A percentile compares a stretch with the other conserved stretches of the same genome.
Evolutionary conservation across 345 rosid species (phyloP).

Genomic region (Lumnitzera racemosa): DNA sequence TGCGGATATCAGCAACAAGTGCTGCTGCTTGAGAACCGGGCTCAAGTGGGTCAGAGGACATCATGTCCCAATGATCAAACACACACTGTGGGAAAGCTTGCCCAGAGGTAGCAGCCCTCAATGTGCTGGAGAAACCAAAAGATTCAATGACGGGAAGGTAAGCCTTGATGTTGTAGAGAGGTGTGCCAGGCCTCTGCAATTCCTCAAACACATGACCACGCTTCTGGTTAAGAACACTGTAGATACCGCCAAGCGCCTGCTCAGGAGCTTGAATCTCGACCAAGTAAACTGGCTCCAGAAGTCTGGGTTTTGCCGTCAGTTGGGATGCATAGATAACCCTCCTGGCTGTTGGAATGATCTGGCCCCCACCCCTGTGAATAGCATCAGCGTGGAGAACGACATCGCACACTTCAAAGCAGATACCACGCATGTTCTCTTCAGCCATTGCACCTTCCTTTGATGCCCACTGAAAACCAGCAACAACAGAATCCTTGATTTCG

Average conservation of each 20-base stretch:
- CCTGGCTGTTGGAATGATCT: slow-evolving; percentile 76
- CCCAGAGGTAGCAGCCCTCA: slow-evolving; percentile 78
- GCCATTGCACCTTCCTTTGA: slow-evolving; percentile 72
- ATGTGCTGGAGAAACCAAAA: slow-evolving; percentile 58
- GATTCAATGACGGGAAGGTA: slow-evolving; percentile 74
- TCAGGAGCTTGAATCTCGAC: slow-evolving; percentile 88
- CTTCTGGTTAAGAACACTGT: slow-evolving; percentile 80
- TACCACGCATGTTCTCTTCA: slow-evolving; percentile 84
- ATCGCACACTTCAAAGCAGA: slow-evolving; percentile 79
- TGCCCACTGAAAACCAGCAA: slow-evolving; percentile 92
- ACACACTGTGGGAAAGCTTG: slow-evolving; percentile 85
- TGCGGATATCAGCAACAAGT: slow-evolving; percentile 42
- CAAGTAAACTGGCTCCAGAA: slow-evolving; percentile 71
- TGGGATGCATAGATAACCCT: slow-evolving; percentile 79
- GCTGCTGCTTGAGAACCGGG: slow-evolving; percentile 32
- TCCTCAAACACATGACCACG: slow-evolving; percentile 85
- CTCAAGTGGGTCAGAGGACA: slow-evolving; percentile 47
- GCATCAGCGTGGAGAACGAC: slow-evolving; percentile 86
- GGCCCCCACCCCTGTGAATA: slow-evolving; percentile 89
- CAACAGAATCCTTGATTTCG: slow-evolving; percentile 84
- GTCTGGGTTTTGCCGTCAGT: slow-evolving; percentile 78
- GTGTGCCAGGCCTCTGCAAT: slow-evolving; percentile 81
- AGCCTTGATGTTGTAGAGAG: slow-evolving; percentile 76
- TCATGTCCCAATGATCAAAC: slow-evolving; percentile 85
- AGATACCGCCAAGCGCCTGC: slow-evolving; percentile 83